Evolutionary conservation across 306 rosid genomes (phyloP), one percentile per base, ranked within the genome.

Genomic region (Phaseolus lunatus): DNA sequence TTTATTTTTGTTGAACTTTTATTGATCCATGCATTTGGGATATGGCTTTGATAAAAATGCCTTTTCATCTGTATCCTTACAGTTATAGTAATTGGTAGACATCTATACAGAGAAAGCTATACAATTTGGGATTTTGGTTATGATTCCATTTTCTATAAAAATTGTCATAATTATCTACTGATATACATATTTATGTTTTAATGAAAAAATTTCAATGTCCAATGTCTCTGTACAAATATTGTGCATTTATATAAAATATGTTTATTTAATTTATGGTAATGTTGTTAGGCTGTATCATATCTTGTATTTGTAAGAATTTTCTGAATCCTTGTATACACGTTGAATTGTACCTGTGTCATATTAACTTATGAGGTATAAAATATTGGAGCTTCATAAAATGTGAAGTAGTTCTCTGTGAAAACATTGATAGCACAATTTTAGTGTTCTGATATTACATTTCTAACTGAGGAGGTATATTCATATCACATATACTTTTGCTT

Each of bases 351-450:
- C 13, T 24, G 64, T 57, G 18, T 57, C 3, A 24, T n/a, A n/a
- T 56, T 56, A 56, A 56, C 31, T 5, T 56, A 13, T 57, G 14
- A 24, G 14, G 16, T 24, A 57, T 57, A 1, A 43, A 10, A 1
- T 43, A 12, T 43, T 3, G 48, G 16, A 37, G 64, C 64, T 57
- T 57, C n/a, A 57, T 24, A 57, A 5, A 23, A 77, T 49, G 2
- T 37, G 13, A 9, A 9, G 44, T 9, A 39, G 44, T 39, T 39
- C 44, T 39, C 3, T 39, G 44, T 39, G 3, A 9, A 9, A 39
- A 39, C 52, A 54, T 77, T 61, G 62, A 58, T 54, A 10, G 77
- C 47, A 61, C 57, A 58, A 37, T 67, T 67, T 73, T 63, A 44
- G 72, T 33, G 6, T 37, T 15, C 35, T 54, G 53, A 33, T 53